phyloP scores from a whole-genome alignment of 148 eudicot species.

The Rhododendron simsii region DNA sequence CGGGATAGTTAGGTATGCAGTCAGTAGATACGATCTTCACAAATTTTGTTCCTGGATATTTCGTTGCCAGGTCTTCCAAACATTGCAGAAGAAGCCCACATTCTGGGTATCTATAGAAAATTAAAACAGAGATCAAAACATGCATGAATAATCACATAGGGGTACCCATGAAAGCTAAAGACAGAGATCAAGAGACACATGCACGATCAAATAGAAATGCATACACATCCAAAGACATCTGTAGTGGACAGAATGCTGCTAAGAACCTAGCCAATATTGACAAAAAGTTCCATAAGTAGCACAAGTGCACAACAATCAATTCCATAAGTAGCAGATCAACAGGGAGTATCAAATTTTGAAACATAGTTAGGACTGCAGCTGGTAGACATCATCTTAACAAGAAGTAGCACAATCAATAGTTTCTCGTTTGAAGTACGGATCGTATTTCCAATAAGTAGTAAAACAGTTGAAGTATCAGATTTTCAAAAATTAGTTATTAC shows the following conservation, averaged over 20 bases:
- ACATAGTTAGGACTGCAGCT: not conserved
- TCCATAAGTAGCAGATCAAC: not conserved
- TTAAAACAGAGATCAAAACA: not conserved
- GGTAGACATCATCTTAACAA: not conserved
- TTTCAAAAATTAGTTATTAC: slow-evolving; percentile 24
- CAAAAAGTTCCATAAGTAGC: not conserved
- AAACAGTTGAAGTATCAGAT: not conserved
- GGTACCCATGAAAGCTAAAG: slow-evolving; percentile 29
- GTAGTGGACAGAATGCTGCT: not conserved
- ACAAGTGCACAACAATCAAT: not conserved
- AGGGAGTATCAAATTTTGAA: not conserved
- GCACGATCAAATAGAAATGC: not conserved
- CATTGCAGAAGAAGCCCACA: slow-evolving; percentile 66
- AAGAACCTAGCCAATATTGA: not conserved
- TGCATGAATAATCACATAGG: not conserved
- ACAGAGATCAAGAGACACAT: not conserved
- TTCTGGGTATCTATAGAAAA: slow-evolving; percentile 47
- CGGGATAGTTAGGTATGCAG: slow-evolving; percentile 96
- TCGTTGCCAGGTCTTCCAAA: slow-evolving; percentile 69
- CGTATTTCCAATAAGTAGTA: not conserved
- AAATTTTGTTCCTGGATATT: slow-evolving; percentile 84
- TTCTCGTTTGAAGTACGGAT: not conserved
- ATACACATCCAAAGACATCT: not conserved
- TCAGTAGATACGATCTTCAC: slow-evolving; percentile 94
- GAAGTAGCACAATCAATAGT: not conserved